phyloP scores from a whole-genome alignment of 2,329 filamentous ascomycete genomes.

The Gnomoniopsis sp. region DNA sequence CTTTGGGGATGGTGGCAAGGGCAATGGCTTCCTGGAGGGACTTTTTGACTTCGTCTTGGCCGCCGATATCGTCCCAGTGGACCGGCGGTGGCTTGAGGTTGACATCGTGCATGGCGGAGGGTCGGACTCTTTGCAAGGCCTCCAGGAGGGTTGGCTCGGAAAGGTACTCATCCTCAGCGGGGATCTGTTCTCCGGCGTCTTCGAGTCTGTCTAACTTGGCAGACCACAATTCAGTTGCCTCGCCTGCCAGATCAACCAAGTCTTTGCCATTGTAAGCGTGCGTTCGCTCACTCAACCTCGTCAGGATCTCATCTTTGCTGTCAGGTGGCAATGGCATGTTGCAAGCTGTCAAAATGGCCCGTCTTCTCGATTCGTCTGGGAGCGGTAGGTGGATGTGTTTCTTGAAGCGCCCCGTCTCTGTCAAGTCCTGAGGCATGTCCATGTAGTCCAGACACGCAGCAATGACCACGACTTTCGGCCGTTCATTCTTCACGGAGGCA shows the following conservation, averaged over 20 bases:
- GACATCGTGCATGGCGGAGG: slow-evolving; percentile 85
- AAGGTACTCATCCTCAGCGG: slow-evolving; percentile 25
- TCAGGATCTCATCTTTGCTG: slow-evolving; percentile 49
- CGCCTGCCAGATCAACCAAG: slow-evolving; percentile 60
- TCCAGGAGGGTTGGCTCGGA: slow-evolving; percentile 53
- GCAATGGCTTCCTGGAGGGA: slow-evolving; percentile 51
- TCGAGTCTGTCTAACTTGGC: not conserved
- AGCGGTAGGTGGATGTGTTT: slow-evolving; percentile 71
- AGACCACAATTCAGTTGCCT: slow-evolving; percentile 35
- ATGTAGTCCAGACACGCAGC: slow-evolving; percentile 70
- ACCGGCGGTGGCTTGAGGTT: slow-evolving; percentile 85
- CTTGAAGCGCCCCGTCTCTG: slow-evolving; percentile 61
- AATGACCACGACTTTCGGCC: slow-evolving; percentile 65
- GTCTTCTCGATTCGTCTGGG: slow-evolving; percentile 67
- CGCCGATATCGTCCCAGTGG: slow-evolving; percentile 83
- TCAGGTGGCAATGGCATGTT: slow-evolving; percentile 43
- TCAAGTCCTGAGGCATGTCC: slow-evolving; percentile 68
- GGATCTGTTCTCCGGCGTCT: not conserved
- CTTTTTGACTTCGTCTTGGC: slow-evolving; percentile 72
- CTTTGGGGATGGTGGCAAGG: slow-evolving; percentile 29
- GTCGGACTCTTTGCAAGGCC: slow-evolving; percentile 67
- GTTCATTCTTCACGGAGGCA: slow-evolving; percentile 31
- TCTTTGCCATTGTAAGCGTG: slow-evolving; percentile 86
- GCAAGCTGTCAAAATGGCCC: slow-evolving; percentile 69
- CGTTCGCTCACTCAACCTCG: slow-evolving; percentile 66